Evolutionary conservation across 768 basidiomycete genomes (phyloP).

Genomic region (Lactarius pseudohatsudake): DNA sequence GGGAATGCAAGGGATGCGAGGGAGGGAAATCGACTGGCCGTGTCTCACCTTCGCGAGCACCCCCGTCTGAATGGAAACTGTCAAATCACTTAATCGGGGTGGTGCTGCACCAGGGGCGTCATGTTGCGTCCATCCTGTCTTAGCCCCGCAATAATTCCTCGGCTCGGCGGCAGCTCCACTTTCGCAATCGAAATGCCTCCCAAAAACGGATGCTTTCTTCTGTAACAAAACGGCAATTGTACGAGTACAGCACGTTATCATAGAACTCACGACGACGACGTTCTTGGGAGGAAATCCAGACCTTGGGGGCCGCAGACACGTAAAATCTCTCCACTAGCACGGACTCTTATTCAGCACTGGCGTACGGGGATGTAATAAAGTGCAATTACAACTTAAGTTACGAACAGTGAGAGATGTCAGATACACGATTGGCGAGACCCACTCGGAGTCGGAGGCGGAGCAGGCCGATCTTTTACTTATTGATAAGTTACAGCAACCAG

Average conservation of each 20-base stretch:
- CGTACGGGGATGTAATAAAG: neutral
- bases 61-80: neutral
- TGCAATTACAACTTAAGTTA: neutral
- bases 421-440: neutral
- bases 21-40: neutral
- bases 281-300: neutral
- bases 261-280: neutral
- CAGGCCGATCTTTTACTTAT: neutral
- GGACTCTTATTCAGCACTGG: neutral
- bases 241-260: neutral
- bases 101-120: neutral
- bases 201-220: neutral
- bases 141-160: slow-evolving; percentile 2
- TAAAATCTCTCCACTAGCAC: neutral
- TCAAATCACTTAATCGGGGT: neutral
- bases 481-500: neutral
- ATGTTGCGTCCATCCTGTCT: neutral
- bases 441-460: neutral
- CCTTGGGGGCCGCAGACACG: neutral
- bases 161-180: neutral
- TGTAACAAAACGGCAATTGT: neutral
- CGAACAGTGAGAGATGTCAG: neutral
- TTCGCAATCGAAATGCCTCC: neutral
- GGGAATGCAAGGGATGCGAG: neutral
- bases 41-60: neutral